Percentiles rank a stretch among this genome's conserved stretches.
Conservation (phyloP, 179 eudicot species). For the Beta macrorhiza region DNA sequence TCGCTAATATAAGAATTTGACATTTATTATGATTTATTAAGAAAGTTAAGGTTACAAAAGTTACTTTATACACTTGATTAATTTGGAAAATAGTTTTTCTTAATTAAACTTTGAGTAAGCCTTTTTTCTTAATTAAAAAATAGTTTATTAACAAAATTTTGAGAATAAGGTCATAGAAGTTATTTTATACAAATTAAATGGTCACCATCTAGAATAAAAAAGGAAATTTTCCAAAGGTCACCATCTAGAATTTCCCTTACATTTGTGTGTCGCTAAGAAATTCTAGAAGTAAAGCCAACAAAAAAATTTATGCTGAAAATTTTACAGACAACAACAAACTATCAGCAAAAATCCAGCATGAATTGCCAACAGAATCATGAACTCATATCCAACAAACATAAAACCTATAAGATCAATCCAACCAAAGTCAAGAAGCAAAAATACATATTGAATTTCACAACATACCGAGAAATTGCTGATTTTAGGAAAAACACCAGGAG, state of each 20-base stretch:
- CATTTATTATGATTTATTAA: too few relatives aligned
- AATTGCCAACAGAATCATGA: not conserved
- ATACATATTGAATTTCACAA: not conserved
- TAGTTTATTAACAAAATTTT: too few relatives aligned
- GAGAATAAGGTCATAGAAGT: too few relatives aligned
- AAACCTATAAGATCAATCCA: not conserved
- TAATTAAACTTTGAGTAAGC: too few relatives aligned
- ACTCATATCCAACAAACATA: not conserved
- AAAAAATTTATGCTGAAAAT: not conserved
- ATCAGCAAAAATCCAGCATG: not conserved
- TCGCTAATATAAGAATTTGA: too few relatives aligned
- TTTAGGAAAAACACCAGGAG: slow-evolving; percentile 60
- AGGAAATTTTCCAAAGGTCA: too few relatives aligned
- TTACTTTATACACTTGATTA: too few relatives aligned
- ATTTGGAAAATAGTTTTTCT: too few relatives aligned
- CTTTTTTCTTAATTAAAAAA: too few relatives aligned
- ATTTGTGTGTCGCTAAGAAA: not conserved
- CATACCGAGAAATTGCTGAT: slow-evolving; percentile 63
- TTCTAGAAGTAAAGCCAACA: not conserved
- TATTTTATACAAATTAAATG: too few relatives aligned
- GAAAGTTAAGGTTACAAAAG: too few relatives aligned
- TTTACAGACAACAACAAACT: not conserved
- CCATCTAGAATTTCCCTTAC: not conserved
- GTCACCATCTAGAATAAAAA: too few relatives aligned
- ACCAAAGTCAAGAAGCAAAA: not conserved